A percentile compares a stretch with the other conserved stretches of the same genome.
Conservation (phyloP, 2,329 filamentous ascomycete genomes). For the Alternaria burnsii region DNA sequence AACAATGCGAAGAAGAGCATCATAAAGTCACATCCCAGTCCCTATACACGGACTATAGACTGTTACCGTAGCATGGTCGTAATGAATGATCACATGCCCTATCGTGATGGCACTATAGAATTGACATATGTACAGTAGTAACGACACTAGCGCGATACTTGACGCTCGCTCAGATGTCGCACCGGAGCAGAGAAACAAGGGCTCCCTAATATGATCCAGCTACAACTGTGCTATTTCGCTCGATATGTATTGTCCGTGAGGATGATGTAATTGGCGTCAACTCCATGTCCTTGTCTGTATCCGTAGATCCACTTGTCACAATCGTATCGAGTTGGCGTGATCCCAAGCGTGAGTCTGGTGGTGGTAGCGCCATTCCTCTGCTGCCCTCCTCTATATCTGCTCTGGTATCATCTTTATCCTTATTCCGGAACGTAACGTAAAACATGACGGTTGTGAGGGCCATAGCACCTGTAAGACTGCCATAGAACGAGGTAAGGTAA, state of each 20-base stretch:
- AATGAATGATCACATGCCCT: neutral
- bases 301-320: neutral
- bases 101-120: neutral
- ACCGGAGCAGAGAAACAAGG: neutral
- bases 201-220: neutral
- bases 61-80: neutral
- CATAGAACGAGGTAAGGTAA: constrained; percentile 41
- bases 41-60: neutral
- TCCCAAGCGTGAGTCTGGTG: neutral
- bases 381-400: neutral
- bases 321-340: neutral
- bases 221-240: neutral
- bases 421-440: constrained; percentile 35
- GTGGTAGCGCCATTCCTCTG: neutral
- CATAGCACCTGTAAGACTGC: constrained; percentile 34
- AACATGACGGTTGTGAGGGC: constrained; percentile 33
- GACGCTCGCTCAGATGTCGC: neutral
- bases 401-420: constrained; percentile 17
- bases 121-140: neutral
- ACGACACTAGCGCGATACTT: neutral
- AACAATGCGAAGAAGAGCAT: neutral
- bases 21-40: neutral
- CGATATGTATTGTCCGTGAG: neutral
- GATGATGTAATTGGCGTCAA: neutral
- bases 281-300: neutral